A percentile compares a stretch with the other conserved stretches of the same genome.
Evolutionary conservation across 345 rosid species (phyloP).

Genomic region (Sonneratia caseolaris): DNA sequence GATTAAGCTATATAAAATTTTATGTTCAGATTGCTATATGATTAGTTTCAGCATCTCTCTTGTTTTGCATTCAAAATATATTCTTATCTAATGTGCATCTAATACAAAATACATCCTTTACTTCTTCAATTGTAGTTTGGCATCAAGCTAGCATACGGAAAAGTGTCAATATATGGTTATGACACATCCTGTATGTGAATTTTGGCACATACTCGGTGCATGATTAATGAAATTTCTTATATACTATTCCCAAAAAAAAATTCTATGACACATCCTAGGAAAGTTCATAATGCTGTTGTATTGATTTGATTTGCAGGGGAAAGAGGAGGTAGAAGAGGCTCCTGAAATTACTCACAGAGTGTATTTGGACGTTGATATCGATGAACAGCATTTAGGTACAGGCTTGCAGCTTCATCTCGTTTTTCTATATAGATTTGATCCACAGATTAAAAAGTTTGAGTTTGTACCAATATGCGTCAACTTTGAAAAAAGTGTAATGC

Average conservation of each 20-base stretch:
- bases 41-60: not conserved
- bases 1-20: not conserved
- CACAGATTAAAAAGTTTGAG: no score
- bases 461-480: no score
- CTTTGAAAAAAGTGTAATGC: no score
- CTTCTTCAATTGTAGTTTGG: not conserved
- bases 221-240: no score
- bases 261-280: not conserved
- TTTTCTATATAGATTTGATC: constrained; percentile 30
- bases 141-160: not conserved
- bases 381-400: constrained; percentile 75
- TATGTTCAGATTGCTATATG: not conserved
- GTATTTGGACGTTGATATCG: constrained; percentile 86
- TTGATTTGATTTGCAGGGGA: not conserved
- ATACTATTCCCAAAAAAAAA: not conserved
- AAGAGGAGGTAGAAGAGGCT: constrained; percentile 18
- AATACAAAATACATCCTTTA: not conserved
- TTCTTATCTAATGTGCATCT: not conserved
- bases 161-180: not conserved
- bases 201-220: no score
- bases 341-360: constrained; percentile 86
- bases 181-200: no score
- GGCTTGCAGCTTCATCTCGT: not conserved
- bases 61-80: not conserved
- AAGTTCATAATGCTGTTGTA: not conserved